phyloP scores from a whole-genome alignment of 805 yeast genomes.

The Isabelozyma pseudorhagii region DNA sequence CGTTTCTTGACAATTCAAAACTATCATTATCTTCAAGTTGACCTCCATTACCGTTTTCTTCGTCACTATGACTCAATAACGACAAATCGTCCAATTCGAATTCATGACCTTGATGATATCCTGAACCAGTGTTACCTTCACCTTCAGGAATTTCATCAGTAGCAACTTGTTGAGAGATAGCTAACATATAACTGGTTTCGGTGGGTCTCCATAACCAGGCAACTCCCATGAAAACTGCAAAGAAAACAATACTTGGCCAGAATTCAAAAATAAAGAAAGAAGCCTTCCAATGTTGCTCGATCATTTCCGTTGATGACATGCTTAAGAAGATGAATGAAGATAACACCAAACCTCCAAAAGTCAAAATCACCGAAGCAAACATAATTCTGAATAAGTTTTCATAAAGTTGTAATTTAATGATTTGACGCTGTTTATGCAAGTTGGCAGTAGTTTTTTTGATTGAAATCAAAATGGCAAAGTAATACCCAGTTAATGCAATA shows the following conservation, averaged over 20 bases:
- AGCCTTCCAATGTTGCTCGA: conserved; percentile 89
- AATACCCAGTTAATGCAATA: conserved; percentile 66
- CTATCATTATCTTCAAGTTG: conserved; percentile 26
- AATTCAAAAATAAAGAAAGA: conserved; percentile 86
- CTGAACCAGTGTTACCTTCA: conserved; percentile 17
- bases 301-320: conserved; percentile 69
- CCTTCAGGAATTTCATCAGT: conserved; percentile 69
- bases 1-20: conserved; percentile 32
- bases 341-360: conserved; percentile 68
- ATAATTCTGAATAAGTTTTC: conserved; percentile 72
- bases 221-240: conserved; percentile 74
- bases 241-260: conserved; percentile 91
- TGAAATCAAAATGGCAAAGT: conserved; percentile 69
- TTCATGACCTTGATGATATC: conserved; percentile 45
- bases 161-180: conserved; percentile 90
- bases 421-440: conserved; percentile 81
- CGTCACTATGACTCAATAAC: conserved; percentile 47
- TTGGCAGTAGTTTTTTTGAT: conserved; percentile 71
- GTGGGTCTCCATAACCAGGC: conserved; percentile 98
- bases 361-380: conserved; percentile 64
- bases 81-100: conserved; percentile 59
- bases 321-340: conserved; percentile 70
- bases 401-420: conserved; percentile 87
- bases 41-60: conserved; percentile 17
- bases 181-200: conserved; percentile 89